A percentile compares a stretch with the other conserved stretches of the same genome.
Conservation (phyloP, 176 grass and related monocot species). For the Aegilops longissima region DNA sequence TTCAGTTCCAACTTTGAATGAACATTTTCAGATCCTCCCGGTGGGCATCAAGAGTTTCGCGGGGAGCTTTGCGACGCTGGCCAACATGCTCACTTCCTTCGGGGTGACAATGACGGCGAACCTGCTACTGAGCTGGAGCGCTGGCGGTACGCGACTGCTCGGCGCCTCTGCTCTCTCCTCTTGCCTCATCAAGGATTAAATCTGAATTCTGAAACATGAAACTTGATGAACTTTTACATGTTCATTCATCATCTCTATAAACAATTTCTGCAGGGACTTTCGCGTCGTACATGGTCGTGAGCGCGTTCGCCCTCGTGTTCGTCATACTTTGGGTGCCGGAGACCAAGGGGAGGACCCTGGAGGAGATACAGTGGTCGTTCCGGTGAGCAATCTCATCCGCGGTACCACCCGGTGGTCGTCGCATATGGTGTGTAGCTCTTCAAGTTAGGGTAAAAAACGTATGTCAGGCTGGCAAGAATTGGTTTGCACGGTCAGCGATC, state of each 20-base stretch:
- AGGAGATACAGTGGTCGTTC: conserved; percentile 95
- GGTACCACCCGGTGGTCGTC: not conserved
- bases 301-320: conserved; percentile 59
- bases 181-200: not conserved
- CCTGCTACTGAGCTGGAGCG: conserved; percentile 75
- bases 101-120: conserved; percentile 85
- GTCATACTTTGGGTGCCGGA: conserved; percentile 83
- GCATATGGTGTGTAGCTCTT: not conserved
- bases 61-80: conserved; percentile 81
- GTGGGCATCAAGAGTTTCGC: conserved; percentile 85
- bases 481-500: too few species aligned
- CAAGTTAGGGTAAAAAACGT: not conserved
- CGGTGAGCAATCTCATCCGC: conserved; percentile 20
- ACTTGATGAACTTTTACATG: conserved; percentile 8
- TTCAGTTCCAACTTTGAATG: not conserved
- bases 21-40: conserved; percentile 50
- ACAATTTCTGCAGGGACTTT: conserved; percentile 63
- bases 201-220: not conserved
- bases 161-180: not conserved
- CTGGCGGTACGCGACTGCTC: conserved; percentile 46
- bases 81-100: conserved; percentile 82
- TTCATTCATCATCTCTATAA: not conserved
- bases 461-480: too few species aligned
- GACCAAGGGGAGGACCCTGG: conserved; percentile 94
- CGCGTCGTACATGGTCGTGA: conserved; percentile 58